phyloP scores from a whole-genome alignment of 176 grass and related monocot species.

The Dendrocalamus sinicus region DNA sequence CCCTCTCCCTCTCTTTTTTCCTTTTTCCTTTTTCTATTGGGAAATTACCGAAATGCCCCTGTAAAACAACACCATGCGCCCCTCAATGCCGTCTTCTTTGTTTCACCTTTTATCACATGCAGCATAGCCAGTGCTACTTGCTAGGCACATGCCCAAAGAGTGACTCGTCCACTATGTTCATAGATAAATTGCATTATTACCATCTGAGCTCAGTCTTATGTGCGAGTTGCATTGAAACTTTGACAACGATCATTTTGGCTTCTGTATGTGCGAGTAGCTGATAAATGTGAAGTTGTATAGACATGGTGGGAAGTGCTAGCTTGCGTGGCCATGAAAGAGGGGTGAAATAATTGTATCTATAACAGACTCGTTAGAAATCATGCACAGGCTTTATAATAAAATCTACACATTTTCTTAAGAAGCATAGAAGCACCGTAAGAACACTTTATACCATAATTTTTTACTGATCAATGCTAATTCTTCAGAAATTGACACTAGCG shows the following conservation, averaged over 20 bases:
- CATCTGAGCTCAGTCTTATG: background rate
- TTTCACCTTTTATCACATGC: constrained; percentile 53
- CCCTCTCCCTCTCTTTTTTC: no score
- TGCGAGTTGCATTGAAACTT: background rate
- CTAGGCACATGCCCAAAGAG: constrained; percentile 5
- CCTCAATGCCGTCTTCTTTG: constrained; percentile 19
- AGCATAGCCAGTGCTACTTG: constrained; percentile 24
- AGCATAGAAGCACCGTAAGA: background rate
- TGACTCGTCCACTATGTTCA: background rate
- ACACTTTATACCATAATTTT: background rate
- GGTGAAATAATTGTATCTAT: background rate
- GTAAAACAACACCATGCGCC: background rate
- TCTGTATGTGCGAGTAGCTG: background rate
- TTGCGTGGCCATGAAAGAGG: background rate
- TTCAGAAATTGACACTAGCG: background rate
- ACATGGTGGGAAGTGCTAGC: background rate
- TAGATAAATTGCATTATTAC: background rate
- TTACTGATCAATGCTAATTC: background rate
- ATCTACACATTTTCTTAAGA: background rate
- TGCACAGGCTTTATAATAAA: background rate
- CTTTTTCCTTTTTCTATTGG: no score
- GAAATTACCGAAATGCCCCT: no score
- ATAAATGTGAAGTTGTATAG: background rate
- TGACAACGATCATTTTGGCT: background rate
- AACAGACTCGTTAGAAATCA: background rate